Evolutionary conservation across 164 flowering plant genomes (phyloP), one percentile per base, ranked within the genome.

Genomic region (Euptelea pleiosperma): DNA sequence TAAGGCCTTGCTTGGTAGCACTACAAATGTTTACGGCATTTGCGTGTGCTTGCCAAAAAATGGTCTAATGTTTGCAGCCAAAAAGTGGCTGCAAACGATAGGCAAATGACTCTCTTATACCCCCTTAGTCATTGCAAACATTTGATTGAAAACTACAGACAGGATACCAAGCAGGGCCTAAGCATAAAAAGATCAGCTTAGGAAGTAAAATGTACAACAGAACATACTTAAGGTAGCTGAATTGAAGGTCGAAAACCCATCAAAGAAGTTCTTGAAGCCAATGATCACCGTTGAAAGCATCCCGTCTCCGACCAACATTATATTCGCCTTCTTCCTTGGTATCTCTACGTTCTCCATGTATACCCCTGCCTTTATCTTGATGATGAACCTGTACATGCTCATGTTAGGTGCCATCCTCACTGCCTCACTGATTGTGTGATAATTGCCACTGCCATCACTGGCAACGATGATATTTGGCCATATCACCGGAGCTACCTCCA

Each of bases 271-370:
- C 57, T 67, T 69, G 33, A 64, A 59, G 3, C 76, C 81, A 0
- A 70, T 65, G 66, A 82, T 74, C 5, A 79, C 45, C 3, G 91
- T 80, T 0, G 69, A 65, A 25, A 56, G 67, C 71, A 69, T 68
- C 15, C 86, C 91, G 30, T 78, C 85, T 34, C 92, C 92, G 10
- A 78, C 46, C 44, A 83, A 54, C 75, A 83, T 71, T 18, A 85
- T 66, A 42, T 81, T 81, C 18, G 55, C 29, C 62, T 74, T 79
- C 8, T 73, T 60, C 46, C 76, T 73, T 3, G 71, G 36, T 3
- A 80, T 64, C 62, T 55, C 66, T 31, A 85, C 79, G 33, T 68
- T 76, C 66, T 85, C 91, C 0, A 56, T 40, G 62, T 85, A 85
- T 2, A 81, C 51, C n/a, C 88, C 88, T 8, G 68, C 69, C 60